Percentiles rank a stretch among this genome's conserved stretches.
Conservation (phyloP, 1,139 yeast species). For the Kodamaea suecica region DNA sequence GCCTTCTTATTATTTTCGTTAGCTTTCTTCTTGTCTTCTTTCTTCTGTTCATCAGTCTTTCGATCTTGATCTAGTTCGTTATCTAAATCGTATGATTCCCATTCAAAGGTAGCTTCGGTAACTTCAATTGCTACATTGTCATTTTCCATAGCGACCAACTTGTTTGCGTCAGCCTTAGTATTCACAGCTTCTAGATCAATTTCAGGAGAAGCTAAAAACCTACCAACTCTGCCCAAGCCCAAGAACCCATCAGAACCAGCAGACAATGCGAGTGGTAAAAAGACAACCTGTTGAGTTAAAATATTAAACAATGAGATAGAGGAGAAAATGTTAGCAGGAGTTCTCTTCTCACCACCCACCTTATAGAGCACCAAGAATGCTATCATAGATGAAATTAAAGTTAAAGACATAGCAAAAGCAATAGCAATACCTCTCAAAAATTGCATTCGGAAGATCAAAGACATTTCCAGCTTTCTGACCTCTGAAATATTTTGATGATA, state of each 20-base stretch:
- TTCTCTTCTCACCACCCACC: slow-evolving; percentile 37
- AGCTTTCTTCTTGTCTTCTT: neutral
- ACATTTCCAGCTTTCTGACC: slow-evolving; percentile 49
- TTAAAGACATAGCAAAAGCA: slow-evolving; percentile 57
- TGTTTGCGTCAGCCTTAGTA: slow-evolving; percentile 17
- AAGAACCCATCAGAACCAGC: slow-evolving; percentile 65
- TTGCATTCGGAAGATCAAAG: slow-evolving; percentile 48
- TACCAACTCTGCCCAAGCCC: slow-evolving; percentile 59
- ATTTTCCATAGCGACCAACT: slow-evolving; percentile 15
- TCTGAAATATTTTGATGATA: slow-evolving; percentile 44
- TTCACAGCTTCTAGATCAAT: slow-evolving; percentile 18
- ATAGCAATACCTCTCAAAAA: slow-evolving; percentile 55
- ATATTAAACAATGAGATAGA: slow-evolving; percentile 73
- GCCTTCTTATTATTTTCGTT: neutral
- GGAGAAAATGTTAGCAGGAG: slow-evolving; percentile 72
- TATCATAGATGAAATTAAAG: slow-evolving; percentile 65
- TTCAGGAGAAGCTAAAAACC: slow-evolving; percentile 39
- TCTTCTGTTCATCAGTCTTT: neutral
- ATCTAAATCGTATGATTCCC: slow-evolving; percentile 51
- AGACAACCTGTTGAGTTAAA: slow-evolving; percentile 47
- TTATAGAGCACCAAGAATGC: slow-evolving; percentile 71
- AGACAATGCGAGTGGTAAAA: slow-evolving; percentile 71
- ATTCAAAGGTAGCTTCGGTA: slow-evolving; percentile 48
- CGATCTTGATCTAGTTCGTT: slow-evolving; percentile 2
- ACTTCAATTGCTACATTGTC: slow-evolving; percentile 14